A percentile compares a stretch with the other conserved stretches of the same genome.
These are phyloP conservation scores for Ustilago crameri DNA, from an alignment of 1,284 basidiomycete genomes.

Conservation along the genomic window DNA sequence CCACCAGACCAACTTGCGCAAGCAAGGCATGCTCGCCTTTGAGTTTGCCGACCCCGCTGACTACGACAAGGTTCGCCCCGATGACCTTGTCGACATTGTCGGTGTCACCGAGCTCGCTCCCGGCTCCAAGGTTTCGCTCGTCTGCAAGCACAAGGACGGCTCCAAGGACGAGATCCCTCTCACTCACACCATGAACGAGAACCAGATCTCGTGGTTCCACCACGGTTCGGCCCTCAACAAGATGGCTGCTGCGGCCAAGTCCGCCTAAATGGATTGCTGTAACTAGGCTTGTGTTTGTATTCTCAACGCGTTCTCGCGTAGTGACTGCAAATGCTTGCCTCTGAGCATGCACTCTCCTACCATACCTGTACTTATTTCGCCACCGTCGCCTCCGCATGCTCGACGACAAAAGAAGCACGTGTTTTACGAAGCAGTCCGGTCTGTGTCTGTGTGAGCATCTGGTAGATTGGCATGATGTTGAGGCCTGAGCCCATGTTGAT, in stretches of 20 bases:
- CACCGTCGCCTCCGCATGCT: conserved; percentile 21
- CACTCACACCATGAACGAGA: conserved; percentile 66
- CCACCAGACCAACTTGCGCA: conserved; percentile 95
- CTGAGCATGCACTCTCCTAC: conserved; percentile 6
- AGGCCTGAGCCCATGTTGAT: too few relatives aligned
- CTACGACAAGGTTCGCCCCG: conserved; percentile 65
- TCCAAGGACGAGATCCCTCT: conserved; percentile 63
- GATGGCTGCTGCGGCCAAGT: conserved; percentile 61
- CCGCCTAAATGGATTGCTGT: conserved; percentile 22
- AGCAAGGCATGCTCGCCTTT: conserved; percentile 65
- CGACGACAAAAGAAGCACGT: conserved; percentile 15
- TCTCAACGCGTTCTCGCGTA: not conserved
- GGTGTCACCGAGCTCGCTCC: conserved; percentile 64
- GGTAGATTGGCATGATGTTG: not conserved
- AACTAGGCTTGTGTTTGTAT: not conserved
- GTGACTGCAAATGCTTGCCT: not conserved
- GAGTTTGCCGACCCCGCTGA: conserved; percentile 64
- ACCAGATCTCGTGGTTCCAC: conserved; percentile 68
- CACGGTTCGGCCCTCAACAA: conserved; percentile 66
- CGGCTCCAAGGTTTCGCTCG: conserved; percentile 60
- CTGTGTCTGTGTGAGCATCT: not conserved
- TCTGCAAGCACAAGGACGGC: conserved; percentile 66
- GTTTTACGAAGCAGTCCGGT: not conserved
- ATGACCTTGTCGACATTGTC: conserved; percentile 62
- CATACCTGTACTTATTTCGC: conserved; percentile 31